phyloP scores from a whole-genome alignment of 208 protist species.

The Acanthamoeba royreba region DNA sequence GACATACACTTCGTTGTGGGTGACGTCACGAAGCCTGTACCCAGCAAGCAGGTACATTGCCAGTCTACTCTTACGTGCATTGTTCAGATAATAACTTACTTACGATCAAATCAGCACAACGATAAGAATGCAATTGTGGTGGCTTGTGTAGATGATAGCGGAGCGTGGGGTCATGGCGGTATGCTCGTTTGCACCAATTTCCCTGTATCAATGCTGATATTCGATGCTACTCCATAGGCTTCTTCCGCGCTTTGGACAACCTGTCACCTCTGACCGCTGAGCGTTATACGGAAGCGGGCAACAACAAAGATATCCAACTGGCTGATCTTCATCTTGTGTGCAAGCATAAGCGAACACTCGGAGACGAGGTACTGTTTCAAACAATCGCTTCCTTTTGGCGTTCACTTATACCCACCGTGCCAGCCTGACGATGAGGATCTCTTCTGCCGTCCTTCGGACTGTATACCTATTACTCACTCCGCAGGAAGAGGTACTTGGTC shows the following conservation, averaged over 20 bases:
- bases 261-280: not conserved
- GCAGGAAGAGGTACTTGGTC: not conserved
- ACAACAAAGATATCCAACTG: not conserved
- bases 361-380: not conserved
- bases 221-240: not conserved
- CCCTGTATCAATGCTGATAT: not conserved
- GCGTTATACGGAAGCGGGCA: not conserved
- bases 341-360: not conserved
- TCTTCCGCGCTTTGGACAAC: not conserved
- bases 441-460: not conserved
- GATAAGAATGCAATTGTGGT: not conserved
- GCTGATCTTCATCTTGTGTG: not conserved
- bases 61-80: too few species aligned
- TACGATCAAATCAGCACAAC: not conserved
- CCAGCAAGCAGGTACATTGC: not conserved
- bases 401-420: not conserved
- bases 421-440: not conserved
- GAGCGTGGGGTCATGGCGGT: not conserved
- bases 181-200: not conserved
- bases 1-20: conserved; percentile 25
- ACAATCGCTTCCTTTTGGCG: too few species aligned
- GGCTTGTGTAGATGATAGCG: not conserved
- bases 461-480: not conserved
- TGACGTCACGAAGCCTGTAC: not conserved
- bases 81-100: not conserved